Percentiles rank a stretch among this genome's conserved stretches.
phyloP scores from a whole-genome alignment of 768 basidiomycete genomes.

The Russula vinacea region DNA sequence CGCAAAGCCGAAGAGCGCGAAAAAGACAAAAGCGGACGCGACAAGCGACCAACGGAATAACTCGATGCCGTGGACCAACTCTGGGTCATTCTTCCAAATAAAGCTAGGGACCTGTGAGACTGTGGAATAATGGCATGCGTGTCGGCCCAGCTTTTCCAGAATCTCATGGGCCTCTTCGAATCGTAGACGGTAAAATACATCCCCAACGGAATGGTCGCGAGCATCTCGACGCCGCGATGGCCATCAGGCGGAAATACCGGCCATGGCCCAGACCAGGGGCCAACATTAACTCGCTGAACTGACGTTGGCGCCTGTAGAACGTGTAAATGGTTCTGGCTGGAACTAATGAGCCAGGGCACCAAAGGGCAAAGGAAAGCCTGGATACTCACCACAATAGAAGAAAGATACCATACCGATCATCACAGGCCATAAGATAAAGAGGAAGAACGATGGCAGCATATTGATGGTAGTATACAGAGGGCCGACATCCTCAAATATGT shows the following conservation, averaged over 20 bases:
- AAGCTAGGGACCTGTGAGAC: conserved; percentile 40
- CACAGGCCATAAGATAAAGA: conserved; percentile 36
- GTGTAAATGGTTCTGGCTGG: conserved; percentile 33
- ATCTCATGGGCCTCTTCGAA: background rate
- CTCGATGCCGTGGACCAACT: background rate
- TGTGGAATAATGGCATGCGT: conserved; percentile 48
- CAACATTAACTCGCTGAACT: conserved; percentile 32
- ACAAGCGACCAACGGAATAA: background rate
- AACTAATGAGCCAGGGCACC: background rate
- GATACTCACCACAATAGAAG: conserved; percentile 40
- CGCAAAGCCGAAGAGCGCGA: background rate
- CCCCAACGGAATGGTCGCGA: background rate
- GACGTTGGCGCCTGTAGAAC: conserved; percentile 33
- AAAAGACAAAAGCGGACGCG: background rate
- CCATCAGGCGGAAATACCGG: background rate
- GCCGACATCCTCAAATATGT: conserved; percentile 41
- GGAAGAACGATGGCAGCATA: conserved; percentile 33
- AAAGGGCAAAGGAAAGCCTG: background rate
- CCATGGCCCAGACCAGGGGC: conserved; percentile 37
- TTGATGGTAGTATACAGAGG: conserved; percentile 41
- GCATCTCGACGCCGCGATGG: background rate
- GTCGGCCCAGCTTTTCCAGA: conserved; percentile 47
- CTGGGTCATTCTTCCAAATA: conserved; percentile 38
- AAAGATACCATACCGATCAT: conserved; percentile 33
- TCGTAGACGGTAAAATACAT: background rate